A percentile compares a stretch with the other conserved stretches of the same genome.
These are phyloP conservation scores for Boletus sp. DNA, from an alignment of 1,284 basidiomycete species.

Conservation along the genomic window DNA sequence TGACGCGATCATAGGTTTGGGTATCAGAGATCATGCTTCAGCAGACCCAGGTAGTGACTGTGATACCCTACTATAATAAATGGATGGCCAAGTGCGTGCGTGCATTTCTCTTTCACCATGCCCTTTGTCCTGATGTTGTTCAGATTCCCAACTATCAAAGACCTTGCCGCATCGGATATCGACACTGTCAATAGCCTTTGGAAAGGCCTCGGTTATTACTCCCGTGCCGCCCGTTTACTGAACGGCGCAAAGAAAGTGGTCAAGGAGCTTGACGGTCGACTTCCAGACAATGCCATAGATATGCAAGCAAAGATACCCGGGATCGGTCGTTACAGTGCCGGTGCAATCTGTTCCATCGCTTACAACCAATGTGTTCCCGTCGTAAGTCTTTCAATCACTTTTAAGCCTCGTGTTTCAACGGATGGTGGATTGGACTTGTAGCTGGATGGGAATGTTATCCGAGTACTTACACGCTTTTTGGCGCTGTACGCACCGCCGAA, in stretches of 20 bases:
- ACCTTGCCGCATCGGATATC: constrained; percentile 73
- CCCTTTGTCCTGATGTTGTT: not conserved
- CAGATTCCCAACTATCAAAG: constrained; percentile 81
- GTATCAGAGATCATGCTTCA: constrained; percentile 97
- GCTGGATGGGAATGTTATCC: constrained; percentile 92
- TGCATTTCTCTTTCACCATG: not conserved
- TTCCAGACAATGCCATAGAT: constrained; percentile 78
- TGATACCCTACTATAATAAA: constrained; percentile 84
- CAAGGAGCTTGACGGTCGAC: constrained; percentile 59
- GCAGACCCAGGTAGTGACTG: constrained; percentile 90
- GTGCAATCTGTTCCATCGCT: constrained; percentile 89
- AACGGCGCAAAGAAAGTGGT: constrained; percentile 78
- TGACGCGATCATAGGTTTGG: constrained; percentile 61
- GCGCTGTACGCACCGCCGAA: constrained; percentile 82
- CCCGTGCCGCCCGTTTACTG: constrained; percentile 78
- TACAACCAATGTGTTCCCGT: constrained; percentile 83
- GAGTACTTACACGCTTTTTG: constrained; percentile 77
- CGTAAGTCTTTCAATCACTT: constrained; percentile 44
- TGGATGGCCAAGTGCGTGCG: constrained; percentile 75
- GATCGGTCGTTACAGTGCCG: constrained; percentile 88
- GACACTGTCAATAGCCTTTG: constrained; percentile 87
- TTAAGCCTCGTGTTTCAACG: not conserved
- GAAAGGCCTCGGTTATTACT: constrained; percentile 93
- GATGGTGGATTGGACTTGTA: constrained; percentile 28
- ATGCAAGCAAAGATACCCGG: constrained; percentile 88